These are phyloP conservation scores for Bacidia gigantensis DNA, from an alignment of 495 filamentous ascomycete genomes.

Conservation along the genomic window DNA sequence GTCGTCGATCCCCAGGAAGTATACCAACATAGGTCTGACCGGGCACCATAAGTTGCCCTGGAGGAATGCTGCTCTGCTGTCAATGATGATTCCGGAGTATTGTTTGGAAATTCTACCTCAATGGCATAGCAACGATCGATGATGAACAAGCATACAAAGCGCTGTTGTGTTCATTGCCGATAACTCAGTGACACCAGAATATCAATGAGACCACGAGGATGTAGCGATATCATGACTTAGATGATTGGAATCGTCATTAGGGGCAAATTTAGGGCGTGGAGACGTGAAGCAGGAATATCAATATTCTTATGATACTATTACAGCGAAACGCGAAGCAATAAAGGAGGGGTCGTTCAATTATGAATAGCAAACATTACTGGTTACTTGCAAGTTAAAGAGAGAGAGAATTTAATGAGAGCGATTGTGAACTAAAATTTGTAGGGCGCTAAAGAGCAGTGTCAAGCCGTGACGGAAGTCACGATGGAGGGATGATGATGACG, in stretches of 20 bases:
- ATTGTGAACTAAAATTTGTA: too few relatives aligned
- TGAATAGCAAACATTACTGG: background rate
- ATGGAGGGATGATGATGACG: too few relatives aligned
- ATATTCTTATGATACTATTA: background rate
- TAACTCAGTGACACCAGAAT: background rate
- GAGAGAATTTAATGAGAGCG: too few relatives aligned
- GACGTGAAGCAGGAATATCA: background rate
- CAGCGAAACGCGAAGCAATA: background rate
- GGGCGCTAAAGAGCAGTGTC: too few relatives aligned
- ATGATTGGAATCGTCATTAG: too few relatives aligned
- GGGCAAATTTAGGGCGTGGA: too few relatives aligned
- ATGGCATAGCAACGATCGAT: background rate
- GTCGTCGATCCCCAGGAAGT: slow-evolving; percentile 11
- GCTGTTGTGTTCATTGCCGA: background rate
- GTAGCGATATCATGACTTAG: too few relatives aligned
- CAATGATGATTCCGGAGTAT: background rate
- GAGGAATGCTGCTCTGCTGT: slow-evolving; percentile 1
- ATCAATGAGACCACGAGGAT: too few relatives aligned
- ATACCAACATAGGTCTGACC: slow-evolving; percentile 16
- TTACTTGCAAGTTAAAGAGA: background rate
- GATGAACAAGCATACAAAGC: background rate
- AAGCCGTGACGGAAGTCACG: too few relatives aligned
- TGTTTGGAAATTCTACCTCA: background rate
- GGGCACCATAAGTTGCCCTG: slow-evolving; percentile 7
- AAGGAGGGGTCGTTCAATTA: background rate